These are phyloP conservation scores for Penicillium sp. DNA, from an alignment of 2,329 filamentous ascomycete genomes.

Conservation along the genomic window DNA sequence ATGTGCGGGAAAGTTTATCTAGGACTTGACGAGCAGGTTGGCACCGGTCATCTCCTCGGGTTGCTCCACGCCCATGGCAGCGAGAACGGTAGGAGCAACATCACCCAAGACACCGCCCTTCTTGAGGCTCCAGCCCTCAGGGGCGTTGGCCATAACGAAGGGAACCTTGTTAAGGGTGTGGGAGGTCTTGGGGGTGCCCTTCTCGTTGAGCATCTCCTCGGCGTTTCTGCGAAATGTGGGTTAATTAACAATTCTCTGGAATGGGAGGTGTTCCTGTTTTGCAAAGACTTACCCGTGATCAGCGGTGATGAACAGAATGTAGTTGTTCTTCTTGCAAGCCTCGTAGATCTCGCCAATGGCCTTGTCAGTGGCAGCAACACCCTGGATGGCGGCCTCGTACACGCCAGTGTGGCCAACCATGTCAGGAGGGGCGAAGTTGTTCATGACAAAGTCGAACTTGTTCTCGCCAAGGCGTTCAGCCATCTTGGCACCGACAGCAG, in stretches of 20 bases:
- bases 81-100: slow-evolving; percentile 90
- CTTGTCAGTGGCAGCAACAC: slow-evolving; percentile 81
- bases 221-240: slow-evolving; percentile 61
- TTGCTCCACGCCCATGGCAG: slow-evolving; percentile 84
- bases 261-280: background rate
- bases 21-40: slow-evolving; percentile 73
- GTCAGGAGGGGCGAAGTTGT: slow-evolving; percentile 98
- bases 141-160: slow-evolving; percentile 96
- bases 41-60: slow-evolving; percentile 89
- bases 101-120: slow-evolving; percentile 89
- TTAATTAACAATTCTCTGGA: slow-evolving; percentile 16
- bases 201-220: slow-evolving; percentile 96
- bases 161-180: slow-evolving; percentile 98
- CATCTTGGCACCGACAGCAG: slow-evolving; percentile 83
- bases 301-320: slow-evolving; percentile 90
- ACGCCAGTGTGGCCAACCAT: slow-evolving; percentile 99
- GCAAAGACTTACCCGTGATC: slow-evolving; percentile 71
- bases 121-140: slow-evolving; percentile 82
- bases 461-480: slow-evolving; percentile 79
- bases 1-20: slow-evolving; percentile 22
- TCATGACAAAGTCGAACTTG: slow-evolving; percentile 96
- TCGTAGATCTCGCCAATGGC: slow-evolving; percentile 92
- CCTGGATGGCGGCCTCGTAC: slow-evolving; percentile 88
- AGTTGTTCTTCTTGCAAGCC: slow-evolving; percentile 87
- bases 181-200: slow-evolving; percentile 95